Base-by-base conservation (phyloP, 2,329 filamentous ascomycete species). In the Lasiodiplodia gonubiensis region DNA sequence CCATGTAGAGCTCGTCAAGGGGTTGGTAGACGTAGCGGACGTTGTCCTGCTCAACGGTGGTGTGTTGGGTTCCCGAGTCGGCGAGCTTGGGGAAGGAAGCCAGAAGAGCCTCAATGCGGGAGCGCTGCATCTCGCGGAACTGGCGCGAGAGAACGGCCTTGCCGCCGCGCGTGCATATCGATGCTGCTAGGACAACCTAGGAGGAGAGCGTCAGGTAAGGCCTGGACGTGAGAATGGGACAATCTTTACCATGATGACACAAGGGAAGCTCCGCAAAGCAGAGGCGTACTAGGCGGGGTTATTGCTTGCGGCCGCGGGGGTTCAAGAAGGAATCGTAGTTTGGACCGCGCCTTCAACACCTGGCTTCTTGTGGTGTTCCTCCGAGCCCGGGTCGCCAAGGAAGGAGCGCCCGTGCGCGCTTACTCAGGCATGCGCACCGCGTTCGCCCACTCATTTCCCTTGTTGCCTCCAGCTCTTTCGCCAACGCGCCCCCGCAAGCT, bases 21-120 rank as follows among this genome's bases (percentile, higher is more conserved):
- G 95, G 96, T 80, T 99, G 95, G 85, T 99, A 99, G 68, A 99
- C 95, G 79, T 97, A 99, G 83, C 95, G 94, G 77, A 99, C 95
- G 84, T 97, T 98, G 84, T 99, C 96, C 82, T 98, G 94, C 82
- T 99, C 95, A 75, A 98, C 94, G 6, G 92, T 99, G 33, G 95
- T 99, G 81, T 99, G 95, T 82, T 99, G 95, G 64, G 93, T 97
- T 69, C 94, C 92, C 70, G 92, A 93, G 80, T 97, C 94, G 76
- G 95, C 94, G 68, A 98, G 91, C 84, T 99, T 99, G 67, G 95
- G 96, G 78, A 99, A 97, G 11, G 94, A 97, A 71, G 96, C 95
- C 67, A 99, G 90, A 67, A 99, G 89, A 67, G 92, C 95, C 85
- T 99, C 96, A 77, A 99, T 94, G 78, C 96, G 89, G 60, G 96